Evolutionary conservation across 108 stramenopile genomes (phyloP).

Genomic region (Heterococcus sp.): DNA sequence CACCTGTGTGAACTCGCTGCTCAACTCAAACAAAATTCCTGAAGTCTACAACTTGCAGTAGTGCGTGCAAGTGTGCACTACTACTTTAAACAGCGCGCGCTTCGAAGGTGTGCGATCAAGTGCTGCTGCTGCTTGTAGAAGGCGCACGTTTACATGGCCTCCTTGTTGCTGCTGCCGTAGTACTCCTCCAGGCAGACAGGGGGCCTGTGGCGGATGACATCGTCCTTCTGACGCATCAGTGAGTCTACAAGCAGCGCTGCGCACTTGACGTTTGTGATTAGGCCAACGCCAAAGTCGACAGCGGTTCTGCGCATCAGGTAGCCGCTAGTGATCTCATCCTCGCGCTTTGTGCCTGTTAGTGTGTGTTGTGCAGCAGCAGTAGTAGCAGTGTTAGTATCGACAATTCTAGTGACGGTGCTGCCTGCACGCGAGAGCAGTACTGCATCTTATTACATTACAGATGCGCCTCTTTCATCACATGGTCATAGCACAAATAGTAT

Average conservation of each 20-base stretch:
- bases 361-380: no score
- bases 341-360: slow-evolving; percentile 46
- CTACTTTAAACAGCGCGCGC: neutral
- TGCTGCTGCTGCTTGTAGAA: no score
- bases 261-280: slow-evolving; percentile 64
- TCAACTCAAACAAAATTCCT: no score
- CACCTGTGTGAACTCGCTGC: no score
- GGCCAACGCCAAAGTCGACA: slow-evolving; percentile 60
- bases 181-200: slow-evolving; percentile 48
- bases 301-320: slow-evolving; percentile 59
- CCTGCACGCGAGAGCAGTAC: no score
- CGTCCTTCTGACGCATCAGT: slow-evolving; percentile 15
- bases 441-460: no score
- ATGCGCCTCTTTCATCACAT: no score
- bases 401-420: no score
- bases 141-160: neutral
- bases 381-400: no score
- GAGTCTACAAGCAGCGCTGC: slow-evolving; percentile 54
- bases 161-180: slow-evolving; percentile 31
- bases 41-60: no score
- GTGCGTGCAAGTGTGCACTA: neutral
- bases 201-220: slow-evolving; percentile 2
- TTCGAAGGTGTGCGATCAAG: neutral
- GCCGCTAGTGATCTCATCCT: slow-evolving; percentile 59
- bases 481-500: no score